phyloP scores from a whole-genome alignment of 148 eudicot genomes.

The Heliosperma pusillum region DNA sequence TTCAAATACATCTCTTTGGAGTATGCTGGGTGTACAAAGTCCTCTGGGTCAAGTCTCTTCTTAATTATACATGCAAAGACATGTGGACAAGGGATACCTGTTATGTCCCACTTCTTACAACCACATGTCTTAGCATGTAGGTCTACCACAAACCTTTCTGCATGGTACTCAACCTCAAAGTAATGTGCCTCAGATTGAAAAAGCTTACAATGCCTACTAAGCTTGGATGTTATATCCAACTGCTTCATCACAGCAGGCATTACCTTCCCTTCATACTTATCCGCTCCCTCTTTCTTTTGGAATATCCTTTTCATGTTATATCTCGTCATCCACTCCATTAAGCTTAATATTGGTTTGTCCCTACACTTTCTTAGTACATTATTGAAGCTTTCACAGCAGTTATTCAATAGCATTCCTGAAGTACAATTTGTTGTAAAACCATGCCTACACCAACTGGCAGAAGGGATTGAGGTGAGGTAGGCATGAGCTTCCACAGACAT shows the following conservation, averaged over 20 bases:
- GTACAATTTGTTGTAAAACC: background rate
- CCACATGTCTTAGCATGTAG: background rate
- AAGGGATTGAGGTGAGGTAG: background rate
- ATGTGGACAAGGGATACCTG: background rate
- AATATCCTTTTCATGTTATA: background rate
- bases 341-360: background rate
- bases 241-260: background rate
- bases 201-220: background rate
- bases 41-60: background rate
- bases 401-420: slow-evolving; percentile 2
- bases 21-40: background rate
- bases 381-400: slow-evolving; percentile 1
- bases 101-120: background rate
- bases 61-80: background rate
- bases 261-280: background rate
- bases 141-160: background rate
- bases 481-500: background rate
- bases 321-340: slow-evolving; percentile 11
- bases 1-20: background rate
- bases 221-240: background rate
- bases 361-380: background rate
- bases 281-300: background rate
- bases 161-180: background rate
- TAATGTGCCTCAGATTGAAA: background rate
- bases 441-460: slow-evolving; percentile 8